Evolutionary conservation across 495 filamentous ascomycete genomes (phyloP), one percentile per base, ranked within the genome.

Genomic region (Penicillium maclennaniae): DNA sequence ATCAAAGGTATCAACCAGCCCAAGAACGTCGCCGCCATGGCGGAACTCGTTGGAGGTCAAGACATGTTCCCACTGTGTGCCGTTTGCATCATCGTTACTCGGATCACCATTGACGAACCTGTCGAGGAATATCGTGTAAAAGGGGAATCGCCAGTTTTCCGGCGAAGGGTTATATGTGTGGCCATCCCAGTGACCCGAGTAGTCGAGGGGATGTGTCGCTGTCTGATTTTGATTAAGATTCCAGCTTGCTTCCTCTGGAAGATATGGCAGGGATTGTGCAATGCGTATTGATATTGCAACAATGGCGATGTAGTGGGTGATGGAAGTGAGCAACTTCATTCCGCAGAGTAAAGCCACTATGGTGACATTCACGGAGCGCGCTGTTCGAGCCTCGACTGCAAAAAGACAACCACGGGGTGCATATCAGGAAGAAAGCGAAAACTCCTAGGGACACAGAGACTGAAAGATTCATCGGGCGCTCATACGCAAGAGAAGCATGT

Each of bases 91-190:
- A 57, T 89, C 84, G 66, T 89, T 89, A 0, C 68, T 68, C 0
- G 86, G 85, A 47, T 90, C 81, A 26, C 87, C 86, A 55, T 90
- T 87, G 48, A 86, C 84, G 53, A 80, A 88, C 20, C 85, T 73
- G 61, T 90, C 86, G 8, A 88, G 59, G 54, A 87, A 84, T 23
- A 89, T 54, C 10, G 84, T 86, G 59, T 89, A 89, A 56, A 87
- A 81, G 0, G 86, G 86, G 48, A 89, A 76, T 20, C 86, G 75
- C 86, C 87, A 89, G 57, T 83, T 87, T 1, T 64, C 52, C 0
- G 86, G 86, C 1, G 86, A 88, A 0, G 77, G 72, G 10, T 65
- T 54, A 58, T 80, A 86, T 2, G 44, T 21, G 51, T 82, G 79
- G 47, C 73, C 70, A 17, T 70, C 61, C 76, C 86, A 87, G 66